phyloP scores from a whole-genome alignment of 345 rosid species.

The Moringa oleifera region DNA sequence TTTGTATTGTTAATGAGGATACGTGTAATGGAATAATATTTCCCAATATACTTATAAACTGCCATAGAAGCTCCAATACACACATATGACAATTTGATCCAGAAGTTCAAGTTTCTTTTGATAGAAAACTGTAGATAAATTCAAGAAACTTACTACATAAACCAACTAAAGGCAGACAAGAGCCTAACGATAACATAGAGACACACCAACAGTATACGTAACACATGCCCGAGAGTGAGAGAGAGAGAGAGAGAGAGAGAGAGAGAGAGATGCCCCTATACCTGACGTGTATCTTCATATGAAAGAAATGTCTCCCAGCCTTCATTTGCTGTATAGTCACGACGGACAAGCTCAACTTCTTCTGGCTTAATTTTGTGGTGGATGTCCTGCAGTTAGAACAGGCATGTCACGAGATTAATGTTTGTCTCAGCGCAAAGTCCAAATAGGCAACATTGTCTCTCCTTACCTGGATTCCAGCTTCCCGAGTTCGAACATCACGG shows the following conservation, averaged over 20 bases:
- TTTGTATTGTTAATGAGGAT: background rate
- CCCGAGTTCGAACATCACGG: slow-evolving; percentile 97
- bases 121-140: too few relatives aligned
- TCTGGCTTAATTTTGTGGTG: slow-evolving; percentile 95
- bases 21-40: too few relatives aligned
- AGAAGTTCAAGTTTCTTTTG: too few relatives aligned
- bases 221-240: background rate
- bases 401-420: slow-evolving; percentile 9
- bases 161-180: background rate
- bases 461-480: slow-evolving; percentile 95
- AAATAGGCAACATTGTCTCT: background rate
- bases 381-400: slow-evolving; percentile 58
- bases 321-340: slow-evolving; percentile 95
- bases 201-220: background rate
- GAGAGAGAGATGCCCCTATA: slow-evolving; percentile 20
- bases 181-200: background rate
- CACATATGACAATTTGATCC: too few relatives aligned
- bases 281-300: slow-evolving; percentile 95
- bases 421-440: slow-evolving; percentile 4
- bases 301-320: slow-evolving; percentile 99
- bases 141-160: background rate
- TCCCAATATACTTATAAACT: too few relatives aligned
- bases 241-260: background rate
- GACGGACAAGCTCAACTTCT: slow-evolving; percentile 98
- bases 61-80: background rate